phyloP scores from a whole-genome alignment of 2,329 filamentous ascomycete species.

The Aspergillus hiratsukae region DNA sequence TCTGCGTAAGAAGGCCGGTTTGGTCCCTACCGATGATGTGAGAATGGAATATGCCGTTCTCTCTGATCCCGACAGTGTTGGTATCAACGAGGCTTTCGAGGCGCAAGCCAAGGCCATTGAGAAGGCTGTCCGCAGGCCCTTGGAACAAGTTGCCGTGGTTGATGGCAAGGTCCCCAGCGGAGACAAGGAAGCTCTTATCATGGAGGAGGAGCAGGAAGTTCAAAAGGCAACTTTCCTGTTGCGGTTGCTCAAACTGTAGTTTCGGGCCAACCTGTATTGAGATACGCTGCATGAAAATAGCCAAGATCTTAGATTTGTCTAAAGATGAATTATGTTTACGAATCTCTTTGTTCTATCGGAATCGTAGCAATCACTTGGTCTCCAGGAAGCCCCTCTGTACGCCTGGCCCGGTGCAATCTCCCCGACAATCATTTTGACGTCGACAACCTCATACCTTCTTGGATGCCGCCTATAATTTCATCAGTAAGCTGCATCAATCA shows the following conservation, averaged over 20 bases:
- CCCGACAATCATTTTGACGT: background rate
- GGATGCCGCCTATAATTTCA: slow-evolving; percentile 44
- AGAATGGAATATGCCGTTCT: slow-evolving; percentile 89
- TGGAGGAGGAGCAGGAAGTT: slow-evolving; percentile 79
- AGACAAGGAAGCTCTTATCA: slow-evolving; percentile 60
- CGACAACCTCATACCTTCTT: slow-evolving; percentile 40
- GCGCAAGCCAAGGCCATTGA: slow-evolving; percentile 65
- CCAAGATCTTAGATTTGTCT: background rate
- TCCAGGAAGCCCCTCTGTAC: background rate
- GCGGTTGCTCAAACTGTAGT: slow-evolving; percentile 67
- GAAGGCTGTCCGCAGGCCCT: slow-evolving; percentile 70
- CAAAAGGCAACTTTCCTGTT: slow-evolving; percentile 77
- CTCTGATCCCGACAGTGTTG: slow-evolving; percentile 71
- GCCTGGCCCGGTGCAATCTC: background rate
- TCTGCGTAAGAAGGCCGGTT: slow-evolving; percentile 86
- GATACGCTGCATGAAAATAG: background rate
- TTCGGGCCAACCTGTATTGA: background rate
- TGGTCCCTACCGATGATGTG: slow-evolving; percentile 88
- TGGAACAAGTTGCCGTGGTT: slow-evolving; percentile 64
- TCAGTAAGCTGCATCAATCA: slow-evolving; percentile 5
- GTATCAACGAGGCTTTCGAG: slow-evolving; percentile 65
- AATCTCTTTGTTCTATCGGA: background rate
- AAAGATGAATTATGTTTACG: background rate
- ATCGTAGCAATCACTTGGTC: background rate
- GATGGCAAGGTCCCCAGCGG: slow-evolving; percentile 54